A percentile compares a stretch with the other conserved stretches of the same genome.
These are phyloP conservation scores for Eucalyptus guilfoylei DNA, from an alignment of 345 rosid genomes.

Conservation along the genomic window DNA sequence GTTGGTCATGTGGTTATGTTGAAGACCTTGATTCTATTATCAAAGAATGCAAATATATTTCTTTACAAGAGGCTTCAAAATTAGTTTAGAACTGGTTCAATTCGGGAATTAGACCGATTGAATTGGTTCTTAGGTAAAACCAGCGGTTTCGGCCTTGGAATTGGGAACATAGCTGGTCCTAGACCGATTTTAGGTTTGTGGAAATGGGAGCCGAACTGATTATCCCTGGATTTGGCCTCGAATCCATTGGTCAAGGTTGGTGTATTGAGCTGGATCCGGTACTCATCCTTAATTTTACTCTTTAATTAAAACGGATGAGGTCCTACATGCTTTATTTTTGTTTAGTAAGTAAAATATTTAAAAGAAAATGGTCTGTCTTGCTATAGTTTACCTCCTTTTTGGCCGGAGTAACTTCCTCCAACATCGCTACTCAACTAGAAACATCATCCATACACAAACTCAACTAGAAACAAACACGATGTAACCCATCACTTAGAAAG, in stretches of 20 bases:
- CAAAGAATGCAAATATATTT: neutral
- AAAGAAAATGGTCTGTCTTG: neutral
- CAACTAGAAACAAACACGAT: neutral
- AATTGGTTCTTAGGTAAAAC: neutral
- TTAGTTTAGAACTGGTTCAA: neutral
- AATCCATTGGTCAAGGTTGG: neutral
- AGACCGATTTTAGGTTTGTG: neutral
- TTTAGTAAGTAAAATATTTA: neutral
- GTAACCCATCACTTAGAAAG: neutral
- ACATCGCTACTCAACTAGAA: neutral
- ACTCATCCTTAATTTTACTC: neutral
- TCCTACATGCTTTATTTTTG: neutral
- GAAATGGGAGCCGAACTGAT: neutral
- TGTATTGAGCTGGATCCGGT: neutral
- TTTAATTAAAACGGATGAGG: neutral
- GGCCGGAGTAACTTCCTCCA: neutral
- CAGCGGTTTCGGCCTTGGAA: accelerated
- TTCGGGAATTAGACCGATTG: accelerated
- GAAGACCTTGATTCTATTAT: neutral
- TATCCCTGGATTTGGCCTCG: neutral
- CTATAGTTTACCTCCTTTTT: neutral
- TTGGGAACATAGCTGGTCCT: accelerated
- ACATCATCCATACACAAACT: neutral
- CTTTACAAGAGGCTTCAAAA: neutral
- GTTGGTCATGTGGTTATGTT: neutral